Evolutionary conservation across 495 filamentous ascomycete species (phyloP).

Genomic region (Penicillium lagena): DNA sequence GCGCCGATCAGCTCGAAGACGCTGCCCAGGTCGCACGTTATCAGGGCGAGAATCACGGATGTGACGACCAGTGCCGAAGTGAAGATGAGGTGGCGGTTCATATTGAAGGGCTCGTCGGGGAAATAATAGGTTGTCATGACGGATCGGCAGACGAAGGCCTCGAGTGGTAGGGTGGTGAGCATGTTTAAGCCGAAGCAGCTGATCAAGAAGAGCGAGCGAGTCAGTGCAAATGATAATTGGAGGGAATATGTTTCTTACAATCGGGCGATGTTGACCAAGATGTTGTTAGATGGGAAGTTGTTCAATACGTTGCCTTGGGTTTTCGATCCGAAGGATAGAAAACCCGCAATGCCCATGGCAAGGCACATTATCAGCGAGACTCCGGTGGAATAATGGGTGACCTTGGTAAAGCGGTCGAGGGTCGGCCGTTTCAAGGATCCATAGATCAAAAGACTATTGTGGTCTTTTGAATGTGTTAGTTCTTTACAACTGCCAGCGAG

Average conservation of each 20-base stretch:
- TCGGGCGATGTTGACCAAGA: constrained; percentile 88
- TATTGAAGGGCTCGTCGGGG: constrained; percentile 69
- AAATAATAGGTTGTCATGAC: constrained; percentile 96
- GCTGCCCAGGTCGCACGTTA: constrained; percentile 88
- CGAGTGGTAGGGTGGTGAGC: constrained; percentile 92
- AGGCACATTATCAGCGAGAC: constrained; percentile 87
- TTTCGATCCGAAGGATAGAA: constrained; percentile 85
- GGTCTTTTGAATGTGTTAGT: constrained; percentile 47
- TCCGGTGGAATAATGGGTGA: constrained; percentile 87
- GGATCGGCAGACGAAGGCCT: constrained; percentile 94
- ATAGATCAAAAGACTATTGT: constrained; percentile 96
- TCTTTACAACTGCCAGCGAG: background rate
- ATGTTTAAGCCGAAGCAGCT: constrained; percentile 93
- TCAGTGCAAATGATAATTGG: background rate
- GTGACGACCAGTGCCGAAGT: constrained; percentile 71
- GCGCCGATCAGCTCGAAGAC: constrained; percentile 96
- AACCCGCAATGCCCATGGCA: constrained; percentile 80
- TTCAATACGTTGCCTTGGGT: constrained; percentile 95
- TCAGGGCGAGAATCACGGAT: constrained; percentile 67
- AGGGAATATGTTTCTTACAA: constrained; percentile 42
- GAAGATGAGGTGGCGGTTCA: constrained; percentile 79
- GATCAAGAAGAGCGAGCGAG: background rate
- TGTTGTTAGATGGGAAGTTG: constrained; percentile 87
- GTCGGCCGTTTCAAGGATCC: constrained; percentile 91
- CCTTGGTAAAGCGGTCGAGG: constrained; percentile 82